Conservation (phyloP, 805 yeast genomes). For the Saturnispora dispora region DNA sequence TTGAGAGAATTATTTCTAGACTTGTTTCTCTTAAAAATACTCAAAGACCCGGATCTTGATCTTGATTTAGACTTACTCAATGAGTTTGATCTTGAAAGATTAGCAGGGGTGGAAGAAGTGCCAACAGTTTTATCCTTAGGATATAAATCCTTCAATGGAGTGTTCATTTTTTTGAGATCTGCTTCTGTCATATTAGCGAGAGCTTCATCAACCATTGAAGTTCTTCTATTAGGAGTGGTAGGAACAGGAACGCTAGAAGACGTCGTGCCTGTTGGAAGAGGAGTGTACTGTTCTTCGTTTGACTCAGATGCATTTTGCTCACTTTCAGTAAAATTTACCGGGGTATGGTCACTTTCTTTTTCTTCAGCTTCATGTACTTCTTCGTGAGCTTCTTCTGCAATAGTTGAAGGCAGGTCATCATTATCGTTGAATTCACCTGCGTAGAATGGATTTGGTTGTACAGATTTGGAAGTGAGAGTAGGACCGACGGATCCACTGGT, state of each 20-base stretch:
- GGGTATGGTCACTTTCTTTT: background rate
- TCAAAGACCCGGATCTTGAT: conserved; percentile 17
- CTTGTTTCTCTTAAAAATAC: conserved; percentile 9
- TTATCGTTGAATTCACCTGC: conserved; percentile 10
- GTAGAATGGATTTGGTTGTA: conserved; percentile 13
- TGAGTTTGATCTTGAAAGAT: conserved; percentile 36
- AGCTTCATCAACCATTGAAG: conserved; percentile 28
- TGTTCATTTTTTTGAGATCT: conserved; percentile 22
- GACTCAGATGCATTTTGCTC: background rate
- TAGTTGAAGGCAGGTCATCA: conserved; percentile 9
- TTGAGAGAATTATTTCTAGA: conserved; percentile 19
- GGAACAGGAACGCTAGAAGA: conserved; percentile 7
- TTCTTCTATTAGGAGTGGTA: conserved; percentile 16
- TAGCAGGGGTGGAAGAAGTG: conserved; percentile 18
- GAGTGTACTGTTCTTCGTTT: background rate
- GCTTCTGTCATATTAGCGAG: conserved; percentile 22
- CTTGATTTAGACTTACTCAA: conserved; percentile 31
- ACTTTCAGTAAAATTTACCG: background rate
- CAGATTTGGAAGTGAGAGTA: conserved; percentile 11
- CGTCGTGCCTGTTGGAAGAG: conserved; percentile 8
- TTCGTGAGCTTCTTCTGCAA: conserved; percentile 16
- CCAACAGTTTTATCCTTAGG: conserved; percentile 17
- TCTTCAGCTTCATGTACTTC: background rate
- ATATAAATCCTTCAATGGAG: conserved; percentile 19
- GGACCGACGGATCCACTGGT: conserved; percentile 15